Evolutionary conservation across 106 monocot genomes (phyloP), one percentile per base, ranked within the genome.

Genomic region (Hemerocallis citrina): DNA sequence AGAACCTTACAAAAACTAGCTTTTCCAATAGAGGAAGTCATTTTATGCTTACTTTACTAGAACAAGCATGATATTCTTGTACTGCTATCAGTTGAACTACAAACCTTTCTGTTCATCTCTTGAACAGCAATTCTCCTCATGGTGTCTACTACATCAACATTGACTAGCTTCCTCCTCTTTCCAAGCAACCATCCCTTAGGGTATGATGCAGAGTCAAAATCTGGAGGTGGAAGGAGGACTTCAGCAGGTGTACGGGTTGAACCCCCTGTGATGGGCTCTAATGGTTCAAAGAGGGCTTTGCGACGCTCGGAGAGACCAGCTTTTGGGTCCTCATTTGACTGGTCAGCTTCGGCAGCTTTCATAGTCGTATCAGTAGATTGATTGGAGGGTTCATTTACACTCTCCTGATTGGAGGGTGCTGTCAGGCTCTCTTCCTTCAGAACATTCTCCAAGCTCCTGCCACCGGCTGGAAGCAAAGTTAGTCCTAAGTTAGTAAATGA

Each of bases 31-130:
- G n/a, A n/a, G n/a, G n/a, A n/a, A n/a, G n/a, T n/a, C n/a, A n/a
- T n/a, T 11, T 47, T 4, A 47, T 47, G 21, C 21, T 47, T 4
- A n/a, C 14, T 47, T 3, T 47, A 22, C 21, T n/a, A n/a, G n/a
- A n/a, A n/a, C n/a, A n/a, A n/a, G n/a, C 47, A 21, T 47, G 5
- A 47, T 47, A 13, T 8, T 47, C 5, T 16, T 47, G 4, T 47
- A 22, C 21, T n/a, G n/a, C n/a, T n/a, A n/a, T 10, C n/a, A n/a
- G n/a, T 10, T 54, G 3, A 29, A 36, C 10, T 50, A 37, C 63
- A 44, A 3, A 96, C 96, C 96, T 96, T 96, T 80, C 96, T 75
- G 62, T 96, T 96, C 86, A 96, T 96, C 63, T 96, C 96, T 38
- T 87, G 96, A 34, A 96, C 66, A 7, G 90, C 91, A 19, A 87